Evolutionary conservation across 495 filamentous ascomycete genomes (phyloP).

Genomic region (Physcia stellaris): DNA sequence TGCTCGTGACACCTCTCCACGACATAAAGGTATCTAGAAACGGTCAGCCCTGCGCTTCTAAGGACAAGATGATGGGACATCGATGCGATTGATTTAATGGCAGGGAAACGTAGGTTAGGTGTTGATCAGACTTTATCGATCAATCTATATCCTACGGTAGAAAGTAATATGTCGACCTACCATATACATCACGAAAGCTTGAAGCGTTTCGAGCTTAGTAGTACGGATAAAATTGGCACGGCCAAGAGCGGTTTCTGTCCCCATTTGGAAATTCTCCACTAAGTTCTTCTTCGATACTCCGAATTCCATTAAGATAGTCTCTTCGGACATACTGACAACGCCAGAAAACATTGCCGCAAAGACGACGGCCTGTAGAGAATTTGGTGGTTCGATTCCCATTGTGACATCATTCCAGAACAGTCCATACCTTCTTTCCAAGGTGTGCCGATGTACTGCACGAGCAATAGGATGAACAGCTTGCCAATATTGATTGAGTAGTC

Average conservation of each 20-base stretch:
- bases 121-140: too few relatives aligned
- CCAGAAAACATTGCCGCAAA: constrained; percentile 56
- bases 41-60: not conserved
- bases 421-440: constrained; percentile 47
- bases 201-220: constrained; percentile 54
- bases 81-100: not conserved
- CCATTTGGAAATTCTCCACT: constrained; percentile 45
- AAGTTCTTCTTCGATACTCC: constrained; percentile 35
- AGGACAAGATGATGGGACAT: not conserved
- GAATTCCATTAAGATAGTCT: constrained; percentile 31
- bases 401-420: constrained; percentile 47
- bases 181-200: constrained; percentile 43
- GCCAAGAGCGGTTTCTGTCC: constrained; percentile 47
- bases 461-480: constrained; percentile 51
- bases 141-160: not conserved
- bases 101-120: not conserved
- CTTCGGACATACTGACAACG: constrained; percentile 47
- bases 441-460: constrained; percentile 47
- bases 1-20: constrained; percentile 52
- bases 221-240: constrained; percentile 57
- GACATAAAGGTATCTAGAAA: constrained; percentile 50
- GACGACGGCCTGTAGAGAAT: constrained; percentile 51
- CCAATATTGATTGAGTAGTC: constrained; percentile 51
- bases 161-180: constrained; percentile 4
- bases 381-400: constrained; percentile 34